These are phyloP conservation scores for Gossypioides kirkii DNA, from an alignment of 345 rosid species.

Conservation along the genomic window DNA sequence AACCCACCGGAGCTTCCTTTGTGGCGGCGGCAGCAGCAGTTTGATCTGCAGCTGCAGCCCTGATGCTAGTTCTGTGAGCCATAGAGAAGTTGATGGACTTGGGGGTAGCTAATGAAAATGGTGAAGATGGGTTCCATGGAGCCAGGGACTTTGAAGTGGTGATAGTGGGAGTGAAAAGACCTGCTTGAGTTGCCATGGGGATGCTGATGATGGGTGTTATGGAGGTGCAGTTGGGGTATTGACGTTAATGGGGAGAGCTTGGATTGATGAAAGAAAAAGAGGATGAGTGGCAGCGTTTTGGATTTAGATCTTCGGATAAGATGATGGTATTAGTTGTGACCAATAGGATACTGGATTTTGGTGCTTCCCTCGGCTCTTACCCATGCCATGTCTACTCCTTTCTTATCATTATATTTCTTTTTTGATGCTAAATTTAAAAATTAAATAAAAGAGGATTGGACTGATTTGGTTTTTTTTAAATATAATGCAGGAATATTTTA, in stretches of 20 bases:
- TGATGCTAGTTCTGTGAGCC: not conserved
- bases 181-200: conserved; percentile 69
- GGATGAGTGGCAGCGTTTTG: not conserved
- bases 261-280: not conserved
- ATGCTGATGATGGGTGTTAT: not conserved
- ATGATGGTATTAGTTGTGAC: too few species aligned
- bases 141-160: conserved; percentile 34
- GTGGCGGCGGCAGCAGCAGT: not conserved
- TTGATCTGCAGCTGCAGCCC: not conserved
- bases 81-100: not conserved
- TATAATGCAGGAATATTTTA: too few species aligned
- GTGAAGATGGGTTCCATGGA: conserved; percentile 44
- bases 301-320: too few species aligned
- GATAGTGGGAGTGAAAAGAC: conserved; percentile 52
- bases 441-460: too few species aligned
- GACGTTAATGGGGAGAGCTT: not conserved
- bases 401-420: too few species aligned
- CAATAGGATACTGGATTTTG: too few species aligned
- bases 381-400: too few species aligned
- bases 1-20: conserved; percentile 3
- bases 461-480: too few species aligned
- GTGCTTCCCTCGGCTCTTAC: too few species aligned
- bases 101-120: conserved; percentile 3
- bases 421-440: too few species aligned
- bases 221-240: not conserved